phyloP scores from a whole-genome alignment of 331 rosid genomes.

The Rosa hybrid region DNA sequence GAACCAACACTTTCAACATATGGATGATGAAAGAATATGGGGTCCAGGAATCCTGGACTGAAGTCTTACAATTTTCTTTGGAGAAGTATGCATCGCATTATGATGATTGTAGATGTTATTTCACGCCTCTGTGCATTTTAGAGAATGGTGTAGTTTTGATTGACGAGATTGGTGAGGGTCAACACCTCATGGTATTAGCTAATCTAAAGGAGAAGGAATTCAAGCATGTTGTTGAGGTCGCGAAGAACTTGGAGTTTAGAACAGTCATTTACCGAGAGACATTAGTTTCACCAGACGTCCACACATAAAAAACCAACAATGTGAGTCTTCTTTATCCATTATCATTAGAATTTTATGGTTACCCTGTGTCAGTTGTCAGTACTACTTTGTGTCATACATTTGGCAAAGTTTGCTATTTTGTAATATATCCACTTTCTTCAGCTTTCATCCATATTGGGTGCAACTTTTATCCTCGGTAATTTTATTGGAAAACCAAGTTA shows the following conservation, averaged over 20 bases:
- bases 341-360: background rate
- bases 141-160: background rate
- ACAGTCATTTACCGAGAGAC: background rate
- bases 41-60: background rate
- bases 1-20: background rate
- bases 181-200: background rate
- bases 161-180: fast-evolving
- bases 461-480: no score
- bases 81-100: background rate
- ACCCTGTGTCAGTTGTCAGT: background rate
- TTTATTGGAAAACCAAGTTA: no score
- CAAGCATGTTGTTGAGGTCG: background rate
- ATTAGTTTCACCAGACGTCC: background rate
- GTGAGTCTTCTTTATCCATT: background rate
- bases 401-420: background rate
- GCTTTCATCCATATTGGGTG: no score
- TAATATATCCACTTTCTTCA: no score
- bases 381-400: background rate
- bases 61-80: background rate
- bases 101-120: background rate
- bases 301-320: background rate
- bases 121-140: background rate
- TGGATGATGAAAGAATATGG: background rate
- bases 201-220: background rate
- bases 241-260: no score